Percentiles rank a stretch among this genome's conserved stretches.
Conservation (phyloP, 805 yeast genomes). For the Candida hispaniensis region DNA sequence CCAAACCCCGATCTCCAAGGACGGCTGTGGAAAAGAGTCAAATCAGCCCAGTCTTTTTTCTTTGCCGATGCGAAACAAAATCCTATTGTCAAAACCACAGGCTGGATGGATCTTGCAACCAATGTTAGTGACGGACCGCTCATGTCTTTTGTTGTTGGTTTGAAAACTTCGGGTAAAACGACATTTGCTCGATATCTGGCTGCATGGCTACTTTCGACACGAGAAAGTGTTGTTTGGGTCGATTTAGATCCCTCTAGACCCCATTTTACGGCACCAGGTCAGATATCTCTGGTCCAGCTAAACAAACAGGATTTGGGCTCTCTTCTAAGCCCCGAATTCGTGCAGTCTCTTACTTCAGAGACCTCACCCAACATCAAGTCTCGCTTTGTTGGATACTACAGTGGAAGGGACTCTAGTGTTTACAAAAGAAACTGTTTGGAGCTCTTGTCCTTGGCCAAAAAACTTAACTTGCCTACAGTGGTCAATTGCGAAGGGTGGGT, state of each 20-base stretch:
- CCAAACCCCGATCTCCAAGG: conserved; percentile 4
- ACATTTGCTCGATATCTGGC: conserved; percentile 7
- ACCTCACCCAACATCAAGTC: conserved; percentile 1
- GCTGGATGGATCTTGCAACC: conserved; percentile 4
- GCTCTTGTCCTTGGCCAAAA: neutral
- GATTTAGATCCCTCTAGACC: conserved; percentile 8
- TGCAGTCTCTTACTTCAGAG: too few relatives aligned
- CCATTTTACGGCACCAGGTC: conserved; percentile 13
- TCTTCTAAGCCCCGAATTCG: conserved; percentile 5
- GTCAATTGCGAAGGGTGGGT: conserved; percentile 10
- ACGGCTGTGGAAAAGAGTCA: too few relatives aligned
- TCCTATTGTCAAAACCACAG: conserved; percentile 3
- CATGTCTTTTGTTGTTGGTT: conserved; percentile 8
- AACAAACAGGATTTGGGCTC: conserved; percentile 1
- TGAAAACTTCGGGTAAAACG: conserved; percentile 10
- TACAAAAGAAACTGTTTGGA: conserved; percentile 5
- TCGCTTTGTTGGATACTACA: conserved; percentile 15
- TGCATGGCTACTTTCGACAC: conserved; percentile 1
- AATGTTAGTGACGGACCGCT: conserved; percentile 5
- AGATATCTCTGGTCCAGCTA: conserved; percentile 2
- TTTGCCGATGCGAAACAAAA: too few relatives aligned
- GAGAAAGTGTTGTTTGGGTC: conserved; percentile 3
- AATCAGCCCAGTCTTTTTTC: too few relatives aligned
- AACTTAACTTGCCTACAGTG: conserved; percentile 2
- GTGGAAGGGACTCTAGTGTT: conserved; percentile 8